These are phyloP conservation scores for Lentithecium fluviatile DNA, from an alignment of 495 filamentous ascomycete species.

Conservation along the genomic window DNA sequence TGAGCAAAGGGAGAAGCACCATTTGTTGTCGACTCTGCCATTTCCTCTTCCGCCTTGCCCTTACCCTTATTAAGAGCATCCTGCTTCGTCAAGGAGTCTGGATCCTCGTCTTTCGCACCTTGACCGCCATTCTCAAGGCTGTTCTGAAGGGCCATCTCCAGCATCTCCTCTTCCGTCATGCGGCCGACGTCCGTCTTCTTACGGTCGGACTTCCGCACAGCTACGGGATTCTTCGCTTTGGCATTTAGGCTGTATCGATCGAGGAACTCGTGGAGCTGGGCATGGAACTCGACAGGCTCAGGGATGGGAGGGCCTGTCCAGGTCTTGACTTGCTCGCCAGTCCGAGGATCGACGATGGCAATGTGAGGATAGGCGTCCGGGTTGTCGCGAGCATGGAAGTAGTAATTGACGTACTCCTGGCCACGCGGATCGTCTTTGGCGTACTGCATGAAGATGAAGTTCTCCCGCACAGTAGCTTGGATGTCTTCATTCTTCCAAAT, in stretches of 20 bases:
- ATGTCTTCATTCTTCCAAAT: slow-evolving; percentile 86
- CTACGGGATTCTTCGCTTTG: slow-evolving; percentile 88
- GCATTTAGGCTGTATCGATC: slow-evolving; percentile 88
- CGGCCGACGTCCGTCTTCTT: slow-evolving; percentile 71
- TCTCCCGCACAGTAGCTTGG: slow-evolving; percentile 75
- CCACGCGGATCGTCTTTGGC: slow-evolving; percentile 74
- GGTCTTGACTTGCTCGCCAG: slow-evolving; percentile 94
- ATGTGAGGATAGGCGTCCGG: slow-evolving; percentile 90
- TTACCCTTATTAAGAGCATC: slow-evolving; percentile 59
- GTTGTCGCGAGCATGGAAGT: slow-evolving; percentile 71
- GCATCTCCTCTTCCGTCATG: slow-evolving; percentile 96
- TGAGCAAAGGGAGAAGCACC: slow-evolving; percentile 55
- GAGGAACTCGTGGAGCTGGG: slow-evolving; percentile 89
- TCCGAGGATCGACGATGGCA: slow-evolving; percentile 91
- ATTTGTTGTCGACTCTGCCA: slow-evolving; percentile 33
- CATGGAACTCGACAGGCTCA: slow-evolving; percentile 75
- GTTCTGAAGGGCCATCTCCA: slow-evolving; percentile 87
- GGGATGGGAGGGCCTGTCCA: slow-evolving; percentile 85
- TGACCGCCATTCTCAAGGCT: slow-evolving; percentile 58
- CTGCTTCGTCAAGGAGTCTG: slow-evolving; percentile 77
- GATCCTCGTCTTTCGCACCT: slow-evolving; percentile 59
- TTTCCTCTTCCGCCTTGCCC: slow-evolving; percentile 47
- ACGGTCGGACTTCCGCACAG: slow-evolving; percentile 71
- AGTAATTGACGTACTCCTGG: slow-evolving; percentile 79
- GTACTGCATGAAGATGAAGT: slow-evolving; percentile 95